phyloP scores from a whole-genome alignment of 2,329 filamentous ascomycete genomes.

The Aureobasidium sp. region DNA sequence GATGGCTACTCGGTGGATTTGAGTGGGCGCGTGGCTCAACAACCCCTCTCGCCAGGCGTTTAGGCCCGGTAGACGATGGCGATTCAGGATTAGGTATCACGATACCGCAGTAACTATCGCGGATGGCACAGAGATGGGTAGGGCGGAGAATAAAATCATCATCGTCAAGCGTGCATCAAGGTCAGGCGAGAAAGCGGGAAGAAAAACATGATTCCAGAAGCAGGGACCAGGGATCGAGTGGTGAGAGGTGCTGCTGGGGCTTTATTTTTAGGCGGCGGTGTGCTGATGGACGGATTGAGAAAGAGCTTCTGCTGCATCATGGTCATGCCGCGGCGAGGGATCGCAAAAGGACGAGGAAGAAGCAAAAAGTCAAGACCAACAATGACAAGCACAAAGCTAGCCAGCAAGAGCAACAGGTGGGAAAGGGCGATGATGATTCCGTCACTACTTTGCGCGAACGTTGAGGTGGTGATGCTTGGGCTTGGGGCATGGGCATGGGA shows the following conservation, averaged over 20 bases:
- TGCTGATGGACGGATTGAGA: neutral
- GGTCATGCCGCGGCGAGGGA: neutral
- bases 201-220: slow-evolving; percentile 13
- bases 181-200: slow-evolving; percentile 12
- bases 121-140: slow-evolving; percentile 6
- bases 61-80: neutral
- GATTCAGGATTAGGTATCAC: neutral
- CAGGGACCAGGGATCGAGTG: slow-evolving; percentile 13
- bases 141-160: slow-evolving; percentile 11
- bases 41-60: slow-evolving; percentile 4
- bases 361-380: neutral
- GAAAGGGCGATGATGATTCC: neutral
- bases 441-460: neutral
- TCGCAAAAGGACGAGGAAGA: slow-evolving; percentile 2
- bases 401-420: no score
- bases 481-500: neutral
- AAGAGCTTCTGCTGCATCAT: neutral
- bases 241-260: neutral
- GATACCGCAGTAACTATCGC: slow-evolving; percentile 11
- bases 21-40: slow-evolving; percentile 13
- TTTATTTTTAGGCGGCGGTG: slow-evolving; percentile 15
- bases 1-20: neutral
- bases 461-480: slow-evolving; percentile 14
- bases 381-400: no score
- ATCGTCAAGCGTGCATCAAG: slow-evolving; percentile 1